Conservation (phyloP, 2,329 filamentous ascomycete species). For the Scortechinia acanthostroma region DNA sequence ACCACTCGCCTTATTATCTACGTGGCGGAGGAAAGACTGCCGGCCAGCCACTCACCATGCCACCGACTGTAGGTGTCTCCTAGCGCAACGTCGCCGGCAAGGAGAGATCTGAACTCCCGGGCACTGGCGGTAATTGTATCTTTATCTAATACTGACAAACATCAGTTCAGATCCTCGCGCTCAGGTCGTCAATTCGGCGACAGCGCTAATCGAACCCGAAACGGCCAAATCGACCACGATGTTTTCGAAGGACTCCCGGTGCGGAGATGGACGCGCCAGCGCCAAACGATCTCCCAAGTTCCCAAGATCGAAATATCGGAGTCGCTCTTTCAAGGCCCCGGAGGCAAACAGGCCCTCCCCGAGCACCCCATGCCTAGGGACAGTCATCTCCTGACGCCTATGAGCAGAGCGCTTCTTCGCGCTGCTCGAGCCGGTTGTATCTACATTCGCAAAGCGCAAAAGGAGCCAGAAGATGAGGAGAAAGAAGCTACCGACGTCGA, state of each 20-base stretch:
- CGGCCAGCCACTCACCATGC: neutral
- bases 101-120: too few relatives aligned
- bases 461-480: neutral
- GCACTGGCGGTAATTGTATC: too few relatives aligned
- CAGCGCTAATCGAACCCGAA: neutral
- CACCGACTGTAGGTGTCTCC: neutral
- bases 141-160: too few relatives aligned
- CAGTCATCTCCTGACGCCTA: slow-evolving; percentile 13
- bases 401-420: slow-evolving; percentile 14
- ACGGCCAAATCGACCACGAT: slow-evolving; percentile 11
- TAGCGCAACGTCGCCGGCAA: too few relatives aligned
- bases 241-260: slow-evolving; percentile 16
- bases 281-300: slow-evolving; percentile 12
- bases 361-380: slow-evolving; percentile 15
- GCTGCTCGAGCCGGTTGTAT: slow-evolving; percentile 12
- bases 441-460: slow-evolving; percentile 3
- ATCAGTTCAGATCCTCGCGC: slow-evolving; percentile 1
- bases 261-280: slow-evolving; percentile 13
- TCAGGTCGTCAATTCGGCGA: neutral
- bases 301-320: slow-evolving; percentile 6
- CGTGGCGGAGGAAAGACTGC: slow-evolving; percentile 1
- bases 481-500: neutral
- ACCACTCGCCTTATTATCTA: too few relatives aligned
- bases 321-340: slow-evolving; percentile 7
- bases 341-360: slow-evolving; percentile 3